Percentiles rank a stretch among this genome's conserved stretches.
phyloP scores from a whole-genome alignment of 371 early-diverging fungal genomes.

The Syncephalastrum contaminatum region DNA sequence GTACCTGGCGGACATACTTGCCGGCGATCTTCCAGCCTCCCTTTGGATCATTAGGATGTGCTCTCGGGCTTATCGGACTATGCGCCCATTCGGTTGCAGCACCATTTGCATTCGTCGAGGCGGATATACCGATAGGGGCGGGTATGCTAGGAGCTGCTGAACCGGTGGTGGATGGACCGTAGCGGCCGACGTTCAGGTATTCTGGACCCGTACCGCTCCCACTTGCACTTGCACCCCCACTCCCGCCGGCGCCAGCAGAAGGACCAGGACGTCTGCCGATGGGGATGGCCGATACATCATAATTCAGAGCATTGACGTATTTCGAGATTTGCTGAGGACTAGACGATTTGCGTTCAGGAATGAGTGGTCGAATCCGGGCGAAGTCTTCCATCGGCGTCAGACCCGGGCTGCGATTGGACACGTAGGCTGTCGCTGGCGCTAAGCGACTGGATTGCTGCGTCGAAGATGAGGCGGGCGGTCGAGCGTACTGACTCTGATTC shows the following conservation, averaged over 20 bases:
- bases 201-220: too few relatives aligned
- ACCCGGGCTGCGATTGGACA: constrained; percentile 2
- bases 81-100: constrained; percentile 12
- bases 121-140: background rate
- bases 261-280: constrained; percentile 1
- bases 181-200: too few relatives aligned
- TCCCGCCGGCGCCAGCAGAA: background rate
- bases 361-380: constrained; percentile 19
- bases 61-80: constrained; percentile 18
- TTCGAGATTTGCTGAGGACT: constrained; percentile 27
- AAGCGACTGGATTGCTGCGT: background rate
- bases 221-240: too few relatives aligned
- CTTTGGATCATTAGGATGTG: constrained; percentile 14
- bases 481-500: constrained; percentile 3
- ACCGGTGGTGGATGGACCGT: background rate
- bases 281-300: constrained; percentile 14
- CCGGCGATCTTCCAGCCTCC: constrained; percentile 24
- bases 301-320: constrained; percentile 18
- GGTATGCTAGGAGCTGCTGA: background rate
- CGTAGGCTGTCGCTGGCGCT: background rate
- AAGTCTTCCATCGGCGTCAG: constrained; percentile 12
- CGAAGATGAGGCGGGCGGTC: constrained; percentile 4
- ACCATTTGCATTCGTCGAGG: constrained; percentile 4
- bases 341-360: constrained; percentile 32
- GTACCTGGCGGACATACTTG: constrained; percentile 20